Conservation (phyloP, 192 early-diverging fungal genomes). For the Coemansia sp. region DNA sequence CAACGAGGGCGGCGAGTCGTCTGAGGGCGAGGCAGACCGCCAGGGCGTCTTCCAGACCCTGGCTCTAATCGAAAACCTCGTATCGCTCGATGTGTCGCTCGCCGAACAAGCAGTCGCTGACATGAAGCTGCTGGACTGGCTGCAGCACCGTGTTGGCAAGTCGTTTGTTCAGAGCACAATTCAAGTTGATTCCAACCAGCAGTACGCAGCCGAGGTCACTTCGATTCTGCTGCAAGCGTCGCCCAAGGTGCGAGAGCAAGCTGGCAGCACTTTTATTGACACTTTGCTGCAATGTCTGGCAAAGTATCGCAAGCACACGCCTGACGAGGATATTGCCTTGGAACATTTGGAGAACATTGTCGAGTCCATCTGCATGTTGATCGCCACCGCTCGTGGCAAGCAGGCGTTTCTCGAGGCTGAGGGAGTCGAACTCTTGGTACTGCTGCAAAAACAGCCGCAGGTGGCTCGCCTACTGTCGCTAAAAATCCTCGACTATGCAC, state of each 20-base stretch:
- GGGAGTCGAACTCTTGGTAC: constrained; percentile 87
- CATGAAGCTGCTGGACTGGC: constrained; percentile 72
- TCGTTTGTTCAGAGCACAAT: neutral
- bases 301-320: constrained; percentile 65
- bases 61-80: constrained; percentile 83
- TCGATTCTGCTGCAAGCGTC: constrained; percentile 79
- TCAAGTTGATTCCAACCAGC: constrained; percentile 70
- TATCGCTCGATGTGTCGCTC: constrained; percentile 66
- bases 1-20: constrained; percentile 60
- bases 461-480: constrained; percentile 78
- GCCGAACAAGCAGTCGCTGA: constrained; percentile 62
- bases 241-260: constrained; percentile 50
- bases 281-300: constrained; percentile 67
- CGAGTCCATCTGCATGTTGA: constrained; percentile 70
- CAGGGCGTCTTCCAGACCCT: constrained; percentile 84
- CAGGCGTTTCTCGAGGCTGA: constrained; percentile 72
- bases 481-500: constrained; percentile 81
- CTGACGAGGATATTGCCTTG: constrained; percentile 76
- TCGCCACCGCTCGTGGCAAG: constrained; percentile 71
- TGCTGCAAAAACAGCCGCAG: constrained; percentile 81
- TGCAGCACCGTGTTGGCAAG: constrained; percentile 60
- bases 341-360: constrained; percentile 94
- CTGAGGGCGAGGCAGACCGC: constrained; percentile 65
- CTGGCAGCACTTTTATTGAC: constrained; percentile 60
- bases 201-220: constrained; percentile 82